Conservation (phyloP, 2,329 filamentous ascomycete species). For the Chrysosporium keratinophilum region DNA sequence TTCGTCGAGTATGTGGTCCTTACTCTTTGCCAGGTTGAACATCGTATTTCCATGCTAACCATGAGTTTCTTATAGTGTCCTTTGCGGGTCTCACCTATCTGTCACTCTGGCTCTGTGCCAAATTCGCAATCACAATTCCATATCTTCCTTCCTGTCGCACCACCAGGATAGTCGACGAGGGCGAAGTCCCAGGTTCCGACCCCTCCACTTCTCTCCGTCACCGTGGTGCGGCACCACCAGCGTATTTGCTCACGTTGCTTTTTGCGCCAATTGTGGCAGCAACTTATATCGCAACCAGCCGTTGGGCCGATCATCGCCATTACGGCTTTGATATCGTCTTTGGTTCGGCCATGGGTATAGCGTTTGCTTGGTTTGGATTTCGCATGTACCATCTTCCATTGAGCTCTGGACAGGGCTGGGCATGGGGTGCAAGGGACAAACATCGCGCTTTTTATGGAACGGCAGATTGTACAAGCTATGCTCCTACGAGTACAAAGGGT, state of each 20-base stretch:
- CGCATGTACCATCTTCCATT: conserved; percentile 79
- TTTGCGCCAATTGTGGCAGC: conserved; percentile 63
- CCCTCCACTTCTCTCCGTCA: conserved; percentile 49
- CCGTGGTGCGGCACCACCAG: conserved; percentile 69
- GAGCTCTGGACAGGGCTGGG: conserved; percentile 69
- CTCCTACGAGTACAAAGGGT: background rate
- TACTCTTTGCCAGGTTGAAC: background rate
- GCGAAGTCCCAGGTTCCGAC: background rate
- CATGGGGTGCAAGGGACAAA: conserved; percentile 68
- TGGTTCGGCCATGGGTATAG: conserved; percentile 67
- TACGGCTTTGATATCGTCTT: conserved; percentile 87
- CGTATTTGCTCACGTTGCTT: conserved; percentile 62
- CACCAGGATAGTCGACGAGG: background rate
- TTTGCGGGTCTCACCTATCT: conserved; percentile 77
- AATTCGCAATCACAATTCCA: conserved; percentile 40
- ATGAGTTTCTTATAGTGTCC: conserved; percentile 40
- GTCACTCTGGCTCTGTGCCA: conserved; percentile 68
- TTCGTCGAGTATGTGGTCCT: conserved; percentile 47
- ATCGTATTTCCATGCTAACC: conserved; percentile 10
- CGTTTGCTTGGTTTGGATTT: conserved; percentile 64
- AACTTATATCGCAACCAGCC: conserved; percentile 71
- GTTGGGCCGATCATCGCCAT: conserved; percentile 81
- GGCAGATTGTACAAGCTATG: conserved; percentile 26
- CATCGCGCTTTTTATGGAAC: conserved; percentile 54
- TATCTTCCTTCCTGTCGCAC: conserved; percentile 25